Base-by-base conservation (phyloP, 73 alveolate species). In the Blepharisma stoltei region DNA sequence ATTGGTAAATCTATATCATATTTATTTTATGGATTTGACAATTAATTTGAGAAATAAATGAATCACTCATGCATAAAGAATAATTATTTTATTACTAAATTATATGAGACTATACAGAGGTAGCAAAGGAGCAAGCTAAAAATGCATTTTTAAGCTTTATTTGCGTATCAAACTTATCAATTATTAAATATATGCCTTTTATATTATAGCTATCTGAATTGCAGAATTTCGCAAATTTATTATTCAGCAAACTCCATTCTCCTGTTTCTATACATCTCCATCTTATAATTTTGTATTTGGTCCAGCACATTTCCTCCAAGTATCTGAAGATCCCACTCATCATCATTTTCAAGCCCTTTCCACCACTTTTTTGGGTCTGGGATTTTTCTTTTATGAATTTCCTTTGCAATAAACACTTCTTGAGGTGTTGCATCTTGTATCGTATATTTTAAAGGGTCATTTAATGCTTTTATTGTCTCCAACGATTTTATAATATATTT, bases 381-480 rank as follows among this genome's bases (percentile, higher is more conserved):
- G 23, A 60, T 60, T 60, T 60, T 60, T 8, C 73, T 60, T 25
- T 60, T 60, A 60, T 60, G 73, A 14, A 60, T 60, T 25, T 60
- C 23, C 46, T 25, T 60, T 20, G 73, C 73, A 14, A 8, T 60
- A n/a, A 60, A 20, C 14, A 60, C 46, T 60, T 60, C 73, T 60
- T 60, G 46, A 20, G 18, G 46, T 14, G 38, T 60, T 2, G 73
- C 46, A 25, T 60, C 45, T 9, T 60, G 46, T 1, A 60, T 25
- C 14, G 14, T 14, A 60, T 20, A 60, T 14, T 60, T 25, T 9
- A 60, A 25, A 60, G 37, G 37, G 11, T 60, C 23, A 20, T 60
- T 60, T 18, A 60, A 25, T 14, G 48, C 2, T 25, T 25, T 60
- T 11, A 11, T 25, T 60, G 37, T 9, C 14, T 8, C 14, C 2